Evolutionary conservation across 1,139 yeast genomes (phyloP), one percentile per base, ranked within the genome.

Genomic region (Casaregolazyma lundiana): DNA sequence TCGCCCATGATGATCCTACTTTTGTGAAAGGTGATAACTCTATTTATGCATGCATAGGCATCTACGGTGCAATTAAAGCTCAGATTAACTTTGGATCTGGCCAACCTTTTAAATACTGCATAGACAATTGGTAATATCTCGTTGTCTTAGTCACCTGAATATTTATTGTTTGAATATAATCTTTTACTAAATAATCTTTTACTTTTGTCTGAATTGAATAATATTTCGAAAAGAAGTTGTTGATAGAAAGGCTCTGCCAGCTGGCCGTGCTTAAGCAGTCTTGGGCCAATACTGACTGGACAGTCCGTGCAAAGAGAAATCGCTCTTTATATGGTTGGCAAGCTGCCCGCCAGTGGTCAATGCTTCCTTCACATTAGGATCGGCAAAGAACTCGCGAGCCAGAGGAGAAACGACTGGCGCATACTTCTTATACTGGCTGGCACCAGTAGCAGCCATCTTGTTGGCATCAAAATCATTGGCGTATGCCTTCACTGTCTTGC

Each of bases 1-100:
- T 61, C 45, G 38, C 47, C 2, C 46, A 49, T 21, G 58, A 58
- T 26, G 50, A 40, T 7, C 46, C 47, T 4, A 46, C 44, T n/a
- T 32, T 49, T 9, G 62, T 59, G 13, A 45, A 53, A 16, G 65
- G 62, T 0, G 51, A 48, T 8, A 43, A 50, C 3, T 63, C 60
- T 44, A 52, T 61, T 1, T 61, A 50, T 35, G 62, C 60, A 2
- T 63, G 63, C 1, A 50, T 61, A 7, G 64, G 65, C 2, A 53
- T 61, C 6, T 61, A 44, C 35, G 64, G 65, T 6, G 52, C 55
- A 3, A 53, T 57, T 2, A 62, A 61, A 2, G 56, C 50, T 7
- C 50, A 50, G 3, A 60, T 60, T 24, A 61, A 59, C 20, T 57
- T 60, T 44, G 48, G 47, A 13, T 38, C 41, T 6, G 30, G 26